Base-by-base conservation (phyloP, 1,139 yeast genomes). In the Magnusiomyces suaveolens region DNA sequence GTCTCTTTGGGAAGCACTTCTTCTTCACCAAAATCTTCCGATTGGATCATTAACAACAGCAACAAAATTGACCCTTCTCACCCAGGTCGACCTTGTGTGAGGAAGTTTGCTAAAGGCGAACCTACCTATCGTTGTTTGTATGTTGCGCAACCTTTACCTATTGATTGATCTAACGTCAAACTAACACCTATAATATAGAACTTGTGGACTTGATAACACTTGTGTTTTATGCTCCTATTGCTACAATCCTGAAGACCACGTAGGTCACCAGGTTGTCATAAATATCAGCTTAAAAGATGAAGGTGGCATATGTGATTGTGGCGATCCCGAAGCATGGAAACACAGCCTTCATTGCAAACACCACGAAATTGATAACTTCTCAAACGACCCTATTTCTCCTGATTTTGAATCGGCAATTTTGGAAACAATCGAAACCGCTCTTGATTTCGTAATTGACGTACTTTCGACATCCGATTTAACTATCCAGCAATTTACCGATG, bases 261-360 rank as follows among this genome's bases (percentile, higher is more conserved):
- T 69, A 38, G 95, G 82, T 52, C 98, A 92, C 67, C 80, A 82
- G 48, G 84, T 87, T 16, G 82, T 84, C 54, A 80, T 86, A 18
- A 78, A 83, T 46, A 82, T 88, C 16, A 83, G 90, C 54, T 83
- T 80, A 55, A 73, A 92, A 52, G 95, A 88, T 58, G 85, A 83
- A 60, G 96, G 96, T 2, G 97, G 97, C 0, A 89, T 89, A 3
- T 92, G 97, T 67, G 97, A 92, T 66, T 92, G 97, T 71, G 97
- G 97, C 1, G 96, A 92, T 65, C 75, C 79, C 0, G 87, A 84
- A 59, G 95, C 96, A 0, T 90, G 95, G 83, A 76, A 73, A 36
- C 67, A 66, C 3, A 69, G 72, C 2, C 71, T 83, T 52, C 71
- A 79, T 54, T 90, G 97, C 67, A 65, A 68, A 46, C 65, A 73